These are phyloP conservation scores for Podaxis sp. DNA, from an alignment of 768 basidiomycete species.

Conservation along the genomic window DNA sequence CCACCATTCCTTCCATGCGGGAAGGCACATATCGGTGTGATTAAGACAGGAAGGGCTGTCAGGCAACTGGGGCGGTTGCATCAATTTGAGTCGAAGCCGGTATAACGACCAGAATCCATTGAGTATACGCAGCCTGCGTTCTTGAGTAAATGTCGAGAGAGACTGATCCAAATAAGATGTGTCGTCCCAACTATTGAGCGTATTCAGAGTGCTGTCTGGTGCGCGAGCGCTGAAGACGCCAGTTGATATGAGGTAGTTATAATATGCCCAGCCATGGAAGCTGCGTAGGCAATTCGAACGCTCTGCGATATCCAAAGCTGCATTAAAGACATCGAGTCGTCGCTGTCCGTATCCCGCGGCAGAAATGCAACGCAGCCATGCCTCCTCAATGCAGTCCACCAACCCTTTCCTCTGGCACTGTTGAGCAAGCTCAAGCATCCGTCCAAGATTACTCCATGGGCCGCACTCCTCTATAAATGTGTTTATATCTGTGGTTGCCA, in stretches of 20 bases:
- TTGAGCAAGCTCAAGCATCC: not conserved
- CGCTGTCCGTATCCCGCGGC: not conserved
- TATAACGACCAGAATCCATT: slow-evolving; percentile 1
- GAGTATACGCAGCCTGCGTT: not conserved
- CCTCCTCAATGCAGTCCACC: not conserved
- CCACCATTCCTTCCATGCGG: not conserved
- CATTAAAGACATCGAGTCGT: not conserved
- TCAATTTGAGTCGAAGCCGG: not conserved
- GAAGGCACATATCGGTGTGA: not conserved
- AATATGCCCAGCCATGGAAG: slow-evolving; percentile 4
- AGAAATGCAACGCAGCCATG: not conserved
- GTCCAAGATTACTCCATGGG: not conserved
- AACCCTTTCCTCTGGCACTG: not conserved
- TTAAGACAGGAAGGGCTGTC: not conserved
- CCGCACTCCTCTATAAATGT: not conserved
- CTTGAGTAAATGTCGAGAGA: not conserved
- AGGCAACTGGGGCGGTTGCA: not conserved
- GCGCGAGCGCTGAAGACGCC: not conserved
- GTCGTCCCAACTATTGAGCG: not conserved
- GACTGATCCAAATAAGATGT: not conserved
- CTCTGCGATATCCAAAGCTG: not conserved
- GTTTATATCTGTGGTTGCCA: not conserved
- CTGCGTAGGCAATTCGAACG: not conserved
- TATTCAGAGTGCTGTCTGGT: not conserved
- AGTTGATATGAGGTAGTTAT: not conserved